Evolutionary conservation across 192 early-diverging fungal genomes (phyloP).

Genomic region (Backusella psychrophila): DNA sequence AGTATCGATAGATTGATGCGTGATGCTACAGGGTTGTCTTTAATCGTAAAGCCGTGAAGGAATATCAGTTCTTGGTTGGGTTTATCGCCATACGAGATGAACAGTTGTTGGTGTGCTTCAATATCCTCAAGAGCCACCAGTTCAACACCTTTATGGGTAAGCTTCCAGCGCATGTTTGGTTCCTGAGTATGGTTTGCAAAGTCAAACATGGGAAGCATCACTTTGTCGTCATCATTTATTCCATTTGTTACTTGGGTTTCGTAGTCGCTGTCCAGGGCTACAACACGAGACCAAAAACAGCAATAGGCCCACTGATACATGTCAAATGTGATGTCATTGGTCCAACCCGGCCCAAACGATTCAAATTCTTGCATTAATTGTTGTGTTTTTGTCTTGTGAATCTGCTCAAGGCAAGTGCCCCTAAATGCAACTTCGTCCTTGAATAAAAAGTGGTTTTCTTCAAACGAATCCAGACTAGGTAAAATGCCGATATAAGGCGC

Average conservation of each 20-base stretch:
- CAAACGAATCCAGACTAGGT: conserved; percentile 42
- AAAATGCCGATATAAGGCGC: conserved; percentile 55
- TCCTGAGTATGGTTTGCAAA: conserved; percentile 65
- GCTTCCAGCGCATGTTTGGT: conserved; percentile 58
- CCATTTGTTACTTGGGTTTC: neutral
- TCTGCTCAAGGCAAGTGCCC: conserved; percentile 52
- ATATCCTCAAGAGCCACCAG: conserved; percentile 17
- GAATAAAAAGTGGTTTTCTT: conserved; percentile 42
- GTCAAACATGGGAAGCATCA: conserved; percentile 68
- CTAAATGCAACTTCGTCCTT: conserved; percentile 25
- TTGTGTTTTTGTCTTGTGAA: conserved; percentile 47
- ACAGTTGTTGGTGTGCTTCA: conserved; percentile 43
- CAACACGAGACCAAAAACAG: conserved; percentile 68
- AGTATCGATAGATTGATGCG: conserved; percentile 20
- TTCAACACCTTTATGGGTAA: conserved; percentile 37
- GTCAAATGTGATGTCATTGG: conserved; percentile 40
- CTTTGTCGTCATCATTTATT: conserved; percentile 36
- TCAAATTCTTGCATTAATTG: conserved; percentile 48
- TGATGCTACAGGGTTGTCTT: conserved; percentile 45
- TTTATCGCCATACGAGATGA: conserved; percentile 67
- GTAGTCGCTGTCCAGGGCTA: conserved; percentile 48
- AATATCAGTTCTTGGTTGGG: conserved; percentile 71
- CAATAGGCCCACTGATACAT: conserved; percentile 65
- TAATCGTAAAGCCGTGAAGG: conserved; percentile 63
- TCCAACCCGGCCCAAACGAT: conserved; percentile 18